Evolutionary conservation across 805 yeast genomes (phyloP).

Genomic region (Lipomyces yamanashiensis): DNA sequence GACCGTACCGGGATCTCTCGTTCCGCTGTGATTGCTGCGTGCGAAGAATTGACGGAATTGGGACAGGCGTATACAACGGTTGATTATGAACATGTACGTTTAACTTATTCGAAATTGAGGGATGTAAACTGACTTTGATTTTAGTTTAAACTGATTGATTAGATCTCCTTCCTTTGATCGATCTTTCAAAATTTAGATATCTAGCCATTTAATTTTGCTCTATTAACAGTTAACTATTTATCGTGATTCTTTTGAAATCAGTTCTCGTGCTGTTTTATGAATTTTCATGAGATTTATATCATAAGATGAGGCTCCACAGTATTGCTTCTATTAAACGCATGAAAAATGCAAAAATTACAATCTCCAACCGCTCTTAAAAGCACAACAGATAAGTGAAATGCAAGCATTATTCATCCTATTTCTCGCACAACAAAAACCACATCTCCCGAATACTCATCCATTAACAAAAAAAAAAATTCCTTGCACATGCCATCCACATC

Average conservation of each 20-base stretch:
- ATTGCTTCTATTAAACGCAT: no score
- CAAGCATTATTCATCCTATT: no score
- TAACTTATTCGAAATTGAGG: not conserved
- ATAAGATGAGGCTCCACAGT: no score
- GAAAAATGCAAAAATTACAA: not conserved
- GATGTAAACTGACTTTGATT: not conserved
- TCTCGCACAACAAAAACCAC: no score
- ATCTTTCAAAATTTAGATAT: no score
- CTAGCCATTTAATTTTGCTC: not conserved
- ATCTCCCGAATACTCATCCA: no score
- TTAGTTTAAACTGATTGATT: conserved; percentile 1
- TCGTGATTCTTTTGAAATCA: not conserved
- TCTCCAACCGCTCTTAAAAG: no score
- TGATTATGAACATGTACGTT: conserved; percentile 34
- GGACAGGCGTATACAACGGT: conserved; percentile 34
- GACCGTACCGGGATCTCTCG: conserved; percentile 8
- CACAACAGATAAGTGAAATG: no score
- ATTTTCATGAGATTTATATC: no score
- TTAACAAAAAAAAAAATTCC: no score
- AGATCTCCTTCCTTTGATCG: no score
- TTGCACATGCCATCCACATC: no score
- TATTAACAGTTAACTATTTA: conserved; percentile 9
- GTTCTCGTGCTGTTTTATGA: not conserved
- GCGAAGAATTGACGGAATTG: conserved; percentile 27
- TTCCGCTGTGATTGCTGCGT: conserved; percentile 3